phyloP scores from a whole-genome alignment of 768 basidiomycete genomes.

The Coprinopsis cinerea region DNA sequence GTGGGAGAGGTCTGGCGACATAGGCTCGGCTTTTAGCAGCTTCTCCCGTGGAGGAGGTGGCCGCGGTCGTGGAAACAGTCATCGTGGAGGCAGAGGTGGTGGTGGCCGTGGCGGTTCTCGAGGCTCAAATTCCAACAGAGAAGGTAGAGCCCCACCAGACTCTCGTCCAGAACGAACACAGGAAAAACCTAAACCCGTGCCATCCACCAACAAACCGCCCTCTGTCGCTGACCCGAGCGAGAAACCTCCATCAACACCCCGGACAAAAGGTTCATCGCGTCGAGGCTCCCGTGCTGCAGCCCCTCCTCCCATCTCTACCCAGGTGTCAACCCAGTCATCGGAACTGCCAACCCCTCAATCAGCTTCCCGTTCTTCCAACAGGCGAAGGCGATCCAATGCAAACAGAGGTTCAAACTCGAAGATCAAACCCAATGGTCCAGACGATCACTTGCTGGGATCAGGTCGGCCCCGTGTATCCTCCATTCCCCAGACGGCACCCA shows the following conservation, averaged over 20 bases:
- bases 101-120: conserved; percentile 20
- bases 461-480: conserved; percentile 22
- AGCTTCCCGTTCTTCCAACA: conserved; percentile 37
- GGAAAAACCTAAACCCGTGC: conserved; percentile 18
- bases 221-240: conserved; percentile 14
- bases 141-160: conserved; percentile 13
- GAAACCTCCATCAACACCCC: conserved; percentile 5
- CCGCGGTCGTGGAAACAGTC: conserved; percentile 32
- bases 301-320: conserved; percentile 23
- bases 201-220: conserved; percentile 14
- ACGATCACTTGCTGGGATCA: conserved; percentile 28
- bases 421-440: conserved; percentile 26
- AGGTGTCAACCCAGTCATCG: conserved; percentile 14
- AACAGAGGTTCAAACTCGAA: conserved; percentile 26
- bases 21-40: conserved; percentile 43
- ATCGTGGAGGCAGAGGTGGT: conserved; percentile 26
- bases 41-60: conserved; percentile 29
- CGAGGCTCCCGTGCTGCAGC: conserved; percentile 25
- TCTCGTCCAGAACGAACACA: conserved; percentile 13
- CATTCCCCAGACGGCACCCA: conserved; percentile 33
- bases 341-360: conserved; percentile 20
- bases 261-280: conserved; percentile 28
- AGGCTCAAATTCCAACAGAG: conserved; percentile 15
- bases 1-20: conserved; percentile 43
- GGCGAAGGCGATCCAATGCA: conserved; percentile 45